Evolutionary conservation across 202 grass and related monocot genomes (phyloP), one percentile per base, ranked within the genome.

Genomic region (Carex arenaria): DNA sequence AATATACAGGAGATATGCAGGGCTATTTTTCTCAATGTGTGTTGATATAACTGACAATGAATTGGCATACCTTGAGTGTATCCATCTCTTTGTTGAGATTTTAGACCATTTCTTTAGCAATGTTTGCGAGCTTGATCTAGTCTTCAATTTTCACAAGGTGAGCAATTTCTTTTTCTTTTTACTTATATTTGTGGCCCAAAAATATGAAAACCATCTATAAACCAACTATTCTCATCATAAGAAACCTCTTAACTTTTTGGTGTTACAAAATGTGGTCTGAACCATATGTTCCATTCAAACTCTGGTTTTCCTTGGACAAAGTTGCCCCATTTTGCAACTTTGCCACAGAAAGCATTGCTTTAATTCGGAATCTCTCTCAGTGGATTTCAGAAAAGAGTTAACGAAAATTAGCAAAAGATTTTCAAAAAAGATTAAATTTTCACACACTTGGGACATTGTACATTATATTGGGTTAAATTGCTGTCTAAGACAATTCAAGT

Each of bases 31-130:
- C 80, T 93, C 92, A 84, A 94, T 94, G 31, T 97, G 92, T 82
- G 95, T 98, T 71, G 95, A 98, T 83, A 98, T 98, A 81, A 98
- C 93, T 59, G 95, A 98, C 74, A 98, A 98, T 56, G 95, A 98
- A 78, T 90, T 98, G 87, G 95, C 91, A 71, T 98, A 98, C 78
- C 90, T 98, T 76, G 93, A 98, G 83, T 93, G 87, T 71, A 98
- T 98, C 85, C 95, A 98, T 88, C 87, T 98, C 62, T 95, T 98
- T 95, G 95, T 98, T 1, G 93, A 98, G 86, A 98, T 98, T 87
- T 85, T 98, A 54, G 95, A 98, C 87, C 95, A 98, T 92, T 98
- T 98, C 83, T 82, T 95, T 86, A 93, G 86, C 86, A 92, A 95
- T 72, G 91, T 94, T 61, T 98, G 95, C 75, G 93, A 98, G 78